phyloP scores from a whole-genome alignment of 305 asterid genomes.

The Solanum hybrid region DNA sequence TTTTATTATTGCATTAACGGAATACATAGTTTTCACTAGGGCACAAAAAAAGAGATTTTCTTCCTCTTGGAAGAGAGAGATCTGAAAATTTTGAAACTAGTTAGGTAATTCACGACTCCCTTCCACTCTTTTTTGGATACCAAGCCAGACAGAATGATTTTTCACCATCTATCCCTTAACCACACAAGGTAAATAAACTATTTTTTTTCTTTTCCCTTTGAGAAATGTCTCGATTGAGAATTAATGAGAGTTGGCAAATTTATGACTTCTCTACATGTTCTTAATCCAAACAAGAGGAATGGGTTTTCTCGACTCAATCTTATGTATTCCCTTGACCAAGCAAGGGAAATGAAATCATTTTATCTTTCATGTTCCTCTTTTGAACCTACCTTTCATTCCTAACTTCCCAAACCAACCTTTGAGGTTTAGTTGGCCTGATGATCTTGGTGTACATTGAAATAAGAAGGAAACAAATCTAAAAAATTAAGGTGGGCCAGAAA shows the following conservation, averaged over 20 bases:
- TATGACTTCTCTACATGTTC: neutral
- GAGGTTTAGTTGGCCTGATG: neutral
- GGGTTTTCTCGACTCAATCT: neutral
- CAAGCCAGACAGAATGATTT: neutral
- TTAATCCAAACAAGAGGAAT: neutral
- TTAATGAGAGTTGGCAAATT: neutral
- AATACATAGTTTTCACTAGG: neutral
- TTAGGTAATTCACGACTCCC: neutral
- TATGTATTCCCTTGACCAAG: neutral
- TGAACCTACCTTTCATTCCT: neutral
- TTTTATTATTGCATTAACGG: too few species aligned
- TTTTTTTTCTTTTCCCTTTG: neutral
- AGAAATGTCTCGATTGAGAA: neutral
- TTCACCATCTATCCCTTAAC: neutral
- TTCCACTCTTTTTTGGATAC: neutral
- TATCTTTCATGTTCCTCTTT: neutral
- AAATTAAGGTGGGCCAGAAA: neutral
- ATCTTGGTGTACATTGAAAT: neutral
- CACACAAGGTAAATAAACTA: neutral
- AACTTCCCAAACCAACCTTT: neutral
- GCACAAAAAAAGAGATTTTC: neutral
- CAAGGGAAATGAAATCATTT: neutral
- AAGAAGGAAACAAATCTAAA: neutral
- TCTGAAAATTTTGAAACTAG: neutral
- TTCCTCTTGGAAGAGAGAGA: neutral